Evolutionary conservation across 805 yeast species (phyloP).

Genomic region (Ogataea nakhonphanomensis): DNA sequence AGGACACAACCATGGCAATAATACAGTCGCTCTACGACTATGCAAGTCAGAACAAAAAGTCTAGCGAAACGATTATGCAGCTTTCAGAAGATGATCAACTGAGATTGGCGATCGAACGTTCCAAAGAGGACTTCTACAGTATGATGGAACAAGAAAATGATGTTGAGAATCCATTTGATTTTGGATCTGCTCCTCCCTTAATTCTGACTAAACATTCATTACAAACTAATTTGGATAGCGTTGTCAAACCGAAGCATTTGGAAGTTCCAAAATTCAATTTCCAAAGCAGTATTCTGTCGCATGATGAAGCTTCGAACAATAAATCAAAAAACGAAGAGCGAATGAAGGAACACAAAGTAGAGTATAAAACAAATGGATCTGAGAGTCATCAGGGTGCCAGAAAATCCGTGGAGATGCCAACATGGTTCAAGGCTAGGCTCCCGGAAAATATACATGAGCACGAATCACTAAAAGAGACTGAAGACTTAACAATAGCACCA

Average conservation of each 20-base stretch:
- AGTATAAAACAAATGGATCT: background rate
- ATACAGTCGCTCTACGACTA: slow-evolving; percentile 33
- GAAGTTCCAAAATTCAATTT: slow-evolving; percentile 14
- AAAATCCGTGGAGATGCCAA: slow-evolving; percentile 16
- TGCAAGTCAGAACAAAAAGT: slow-evolving; percentile 26
- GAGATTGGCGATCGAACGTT: slow-evolving; percentile 44
- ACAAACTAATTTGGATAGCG: slow-evolving; percentile 8
- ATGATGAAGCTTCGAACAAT: background rate
- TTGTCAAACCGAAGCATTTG: slow-evolving; percentile 5
- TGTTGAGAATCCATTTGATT: slow-evolving; percentile 4
- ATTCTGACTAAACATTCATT: slow-evolving; percentile 23
- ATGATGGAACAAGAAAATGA: slow-evolving; percentile 25
- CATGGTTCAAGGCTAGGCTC: slow-evolving; percentile 18
- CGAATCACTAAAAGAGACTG: background rate
- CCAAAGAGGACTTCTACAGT: slow-evolving; percentile 39
- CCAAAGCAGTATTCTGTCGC: slow-evolving; percentile 12
- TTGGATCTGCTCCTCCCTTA: slow-evolving; percentile 17
- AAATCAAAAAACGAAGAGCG: background rate
- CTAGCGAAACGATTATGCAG: slow-evolving; percentile 14
- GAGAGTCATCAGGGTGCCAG: too few species aligned
- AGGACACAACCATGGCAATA: slow-evolving; percentile 25
- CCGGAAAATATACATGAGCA: slow-evolving; percentile 5
- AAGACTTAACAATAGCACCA: slow-evolving; percentile 19
- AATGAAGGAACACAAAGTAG: background rate
- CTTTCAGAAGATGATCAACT: slow-evolving; percentile 31